A percentile compares a stretch with the other conserved stretches of the same genome.
Conservation (phyloP, 257 asterid genomes). For the Jacaranda mimosifolia region DNA sequence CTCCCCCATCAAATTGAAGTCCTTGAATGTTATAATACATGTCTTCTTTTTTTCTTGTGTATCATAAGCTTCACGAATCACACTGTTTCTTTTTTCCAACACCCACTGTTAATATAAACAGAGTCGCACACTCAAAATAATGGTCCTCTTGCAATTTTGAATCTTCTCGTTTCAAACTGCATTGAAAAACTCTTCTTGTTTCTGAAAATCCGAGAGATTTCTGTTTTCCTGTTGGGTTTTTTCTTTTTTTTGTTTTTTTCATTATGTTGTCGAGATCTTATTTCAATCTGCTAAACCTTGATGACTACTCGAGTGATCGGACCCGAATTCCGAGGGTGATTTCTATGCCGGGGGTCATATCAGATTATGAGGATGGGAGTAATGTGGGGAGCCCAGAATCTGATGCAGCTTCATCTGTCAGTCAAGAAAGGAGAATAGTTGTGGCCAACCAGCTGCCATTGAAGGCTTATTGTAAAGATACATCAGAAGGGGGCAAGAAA, state of each 20-base stretch:
- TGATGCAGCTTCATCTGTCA: conserved; percentile 43
- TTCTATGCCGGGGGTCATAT: conserved; percentile 69
- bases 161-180: conserved; percentile 8
- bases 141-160: not conserved
- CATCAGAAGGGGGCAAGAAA: conserved; percentile 35
- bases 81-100: conserved; percentile 41
- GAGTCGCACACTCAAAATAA: not conserved
- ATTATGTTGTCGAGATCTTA: conserved; percentile 85
- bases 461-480: conserved; percentile 46
- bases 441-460: conserved; percentile 90
- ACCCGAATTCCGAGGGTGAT: conserved; percentile 75
- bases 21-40: not conserved
- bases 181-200: conserved; percentile 23
- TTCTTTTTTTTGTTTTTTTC: not conserved
- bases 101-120: conserved; percentile 34
- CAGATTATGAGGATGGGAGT: conserved; percentile 60
- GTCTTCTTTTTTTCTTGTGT: not conserved
- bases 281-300: conserved; percentile 73
- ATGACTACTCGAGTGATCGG: conserved; percentile 71
- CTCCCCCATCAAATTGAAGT: conserved; percentile 23
- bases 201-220: conserved; percentile 19
- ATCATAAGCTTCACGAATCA: conserved; percentile 35
- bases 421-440: conserved; percentile 59
- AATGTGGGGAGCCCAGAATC: conserved; percentile 41
- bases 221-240: conserved; percentile 13